Base-by-base conservation (phyloP, 306 rosid genomes). In the Inga leiocalycina region DNA sequence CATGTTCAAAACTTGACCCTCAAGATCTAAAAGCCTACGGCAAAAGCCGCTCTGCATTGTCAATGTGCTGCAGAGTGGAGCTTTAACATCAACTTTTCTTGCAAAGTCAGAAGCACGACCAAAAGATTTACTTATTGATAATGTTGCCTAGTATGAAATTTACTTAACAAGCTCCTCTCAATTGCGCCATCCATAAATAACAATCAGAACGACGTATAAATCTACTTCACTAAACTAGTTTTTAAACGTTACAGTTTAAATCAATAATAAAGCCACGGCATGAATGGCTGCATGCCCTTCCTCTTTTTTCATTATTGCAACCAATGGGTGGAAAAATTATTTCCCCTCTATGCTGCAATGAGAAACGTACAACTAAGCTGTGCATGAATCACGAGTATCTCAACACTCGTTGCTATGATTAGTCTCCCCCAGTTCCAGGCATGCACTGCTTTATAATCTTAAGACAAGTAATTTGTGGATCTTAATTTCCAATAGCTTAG, bases 241-340 rank as follows among this genome's bases (percentile, higher is more conserved):
- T 49, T 54, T 44, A 43, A 41, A 71, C 11, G 75, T 74, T 37
- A 74, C 54, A 62, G 35, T 22, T 65, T 44, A 24, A 22, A 69
- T 14, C 32, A 54, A 70, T 37, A 68, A 51, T 46, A 49, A 52
- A 48, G 83, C 37, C 73, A 59, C 62, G 84, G 24, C 20, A 52
- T 32, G 41, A 46, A 73, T 62, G 41, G 69, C 17, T 64, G 30
- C 69, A 64, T 30, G 39, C 69, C 37, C 39, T 27, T 13, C 68
- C 68, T 13, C 9, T 9, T 64, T 27, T 56, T 62, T 5, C 66
- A 62, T 11, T 22, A 11, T 30, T 11, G 27, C 4, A 6, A 62
- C 27, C 68, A 62, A 27, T 4, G 8, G 37, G 37, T 0, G 15
- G 68, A 0, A 62, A 24, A 24, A 62, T 62, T 12, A 62, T 62